A percentile compares a stretch with the other conserved stretches of the same genome.
These are phyloP conservation scores for Eutrema salsugineum DNA, from an alignment of 441 rosid genomes.

Conservation along the genomic window DNA sequence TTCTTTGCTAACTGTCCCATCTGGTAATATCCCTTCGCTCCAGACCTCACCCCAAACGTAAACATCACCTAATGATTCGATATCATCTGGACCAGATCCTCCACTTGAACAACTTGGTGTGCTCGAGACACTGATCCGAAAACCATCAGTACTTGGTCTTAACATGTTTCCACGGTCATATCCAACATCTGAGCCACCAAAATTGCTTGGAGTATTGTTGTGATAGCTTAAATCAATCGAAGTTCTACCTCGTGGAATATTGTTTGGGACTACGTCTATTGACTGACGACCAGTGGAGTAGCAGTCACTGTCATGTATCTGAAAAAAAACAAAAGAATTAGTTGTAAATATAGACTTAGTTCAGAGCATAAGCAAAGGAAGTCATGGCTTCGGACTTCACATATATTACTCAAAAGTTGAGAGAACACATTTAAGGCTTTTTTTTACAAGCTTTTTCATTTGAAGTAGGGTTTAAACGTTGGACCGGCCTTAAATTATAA, in stretches of 20 bases:
- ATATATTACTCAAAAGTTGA: no score
- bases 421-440: no score
- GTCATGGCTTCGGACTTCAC: not conserved
- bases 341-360: not conserved
- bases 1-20: constrained; percentile 48
- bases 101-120: constrained; percentile 92
- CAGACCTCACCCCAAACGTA: constrained; percentile 95
- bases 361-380: not conserved
- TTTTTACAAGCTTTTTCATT: no score
- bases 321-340: constrained; percentile 3
- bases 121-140: constrained; percentile 90
- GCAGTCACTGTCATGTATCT: constrained; percentile 53
- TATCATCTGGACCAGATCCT: constrained; percentile 96
- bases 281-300: constrained; percentile 46
- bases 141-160: constrained; percentile 84
- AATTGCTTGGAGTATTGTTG: constrained; percentile 26
- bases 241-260: constrained; percentile 44
- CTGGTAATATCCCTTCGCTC: constrained; percentile 60
- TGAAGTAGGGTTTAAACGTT: no score
- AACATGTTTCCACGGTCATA: constrained; percentile 84
- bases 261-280: constrained; percentile 44
- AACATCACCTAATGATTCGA: constrained; percentile 91
- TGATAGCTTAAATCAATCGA: constrained; percentile 53
- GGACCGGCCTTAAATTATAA: no score
- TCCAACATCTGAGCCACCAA: constrained; percentile 72